phyloP scores from a whole-genome alignment of 768 basidiomycete genomes.

The Mycena crocata region DNA sequence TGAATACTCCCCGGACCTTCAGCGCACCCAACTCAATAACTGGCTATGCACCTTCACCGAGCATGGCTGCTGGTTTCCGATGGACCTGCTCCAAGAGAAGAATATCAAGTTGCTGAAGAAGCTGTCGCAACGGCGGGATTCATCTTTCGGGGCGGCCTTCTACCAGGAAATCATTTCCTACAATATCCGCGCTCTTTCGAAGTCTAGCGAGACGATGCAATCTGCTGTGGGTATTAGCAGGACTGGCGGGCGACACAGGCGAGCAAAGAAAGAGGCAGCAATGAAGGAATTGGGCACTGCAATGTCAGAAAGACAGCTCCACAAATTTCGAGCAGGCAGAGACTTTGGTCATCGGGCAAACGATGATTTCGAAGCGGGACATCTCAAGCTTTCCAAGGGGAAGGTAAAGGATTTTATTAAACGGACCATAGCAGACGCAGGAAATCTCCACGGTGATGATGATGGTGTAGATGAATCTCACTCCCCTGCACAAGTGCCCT shows the following conservation, averaged over 20 bases:
- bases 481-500: background rate
- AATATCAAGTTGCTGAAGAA: slow-evolving; percentile 20
- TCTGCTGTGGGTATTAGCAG: background rate
- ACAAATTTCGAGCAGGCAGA: slow-evolving; percentile 10
- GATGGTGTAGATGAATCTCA: background rate
- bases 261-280: slow-evolving; percentile 8
- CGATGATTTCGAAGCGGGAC: slow-evolving; percentile 4
- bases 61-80: slow-evolving; percentile 5
- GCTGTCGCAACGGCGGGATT: slow-evolving; percentile 1
- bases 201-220: slow-evolving; percentile 4
- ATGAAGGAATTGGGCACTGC: slow-evolving; percentile 7
- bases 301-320: slow-evolving; percentile 5
- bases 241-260: slow-evolving; percentile 4
- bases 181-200: slow-evolving; percentile 11
- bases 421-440: slow-evolving; percentile 5
- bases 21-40: background rate
- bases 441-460: slow-evolving; percentile 1
- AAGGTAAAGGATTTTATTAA: slow-evolving; percentile 4
- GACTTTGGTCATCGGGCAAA: background rate
- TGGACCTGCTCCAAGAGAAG: slow-evolving; percentile 12
- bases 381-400: background rate
- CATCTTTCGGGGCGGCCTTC: slow-evolving; percentile 7
- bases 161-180: slow-evolving; percentile 4
- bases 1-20: slow-evolving; percentile 5
- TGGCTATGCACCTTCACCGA: slow-evolving; percentile 5